These are phyloP conservation scores for Toxicodendron radicans DNA, from an alignment of 345 rosid species.

Conservation along the genomic window DNA sequence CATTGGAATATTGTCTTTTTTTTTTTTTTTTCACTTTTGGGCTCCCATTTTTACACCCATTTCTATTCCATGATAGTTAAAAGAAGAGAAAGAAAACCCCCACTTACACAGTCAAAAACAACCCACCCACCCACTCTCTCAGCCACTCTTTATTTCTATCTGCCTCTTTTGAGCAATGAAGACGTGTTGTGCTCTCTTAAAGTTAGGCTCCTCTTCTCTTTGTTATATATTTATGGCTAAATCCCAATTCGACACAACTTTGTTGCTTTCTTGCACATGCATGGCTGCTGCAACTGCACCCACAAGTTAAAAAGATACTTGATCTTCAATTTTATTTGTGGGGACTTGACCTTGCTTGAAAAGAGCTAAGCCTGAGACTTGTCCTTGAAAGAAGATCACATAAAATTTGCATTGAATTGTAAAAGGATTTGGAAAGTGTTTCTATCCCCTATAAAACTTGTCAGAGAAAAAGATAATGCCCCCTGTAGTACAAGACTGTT, in stretches of 20 bases:
- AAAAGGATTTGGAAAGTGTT: neutral
- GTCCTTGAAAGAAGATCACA: neutral
- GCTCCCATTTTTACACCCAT: neutral
- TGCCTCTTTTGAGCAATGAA: neutral
- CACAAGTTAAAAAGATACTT: neutral
- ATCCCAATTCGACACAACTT: neutral
- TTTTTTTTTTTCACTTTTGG: neutral
- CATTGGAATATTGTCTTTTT: too few relatives aligned
- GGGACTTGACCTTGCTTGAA: conserved; percentile 4
- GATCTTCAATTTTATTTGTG: neutral
- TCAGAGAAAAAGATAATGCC: neutral
- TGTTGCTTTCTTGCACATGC: neutral
- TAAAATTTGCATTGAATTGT: neutral
- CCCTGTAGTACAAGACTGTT: too few relatives aligned
- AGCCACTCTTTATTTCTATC: neutral
- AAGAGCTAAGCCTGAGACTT: neutral
- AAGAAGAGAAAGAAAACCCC: neutral
- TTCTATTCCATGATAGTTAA: neutral
- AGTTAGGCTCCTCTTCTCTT: neutral
- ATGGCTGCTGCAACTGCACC: neutral
- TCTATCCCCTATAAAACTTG: neutral
- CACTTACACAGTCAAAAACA: neutral
- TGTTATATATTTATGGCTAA: neutral
- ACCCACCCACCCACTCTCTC: too few relatives aligned
- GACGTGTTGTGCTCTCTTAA: neutral